These are phyloP conservation scores for Amaranthus tricolor DNA, from an alignment of 179 eudicot genomes.

Conservation along the genomic window DNA sequence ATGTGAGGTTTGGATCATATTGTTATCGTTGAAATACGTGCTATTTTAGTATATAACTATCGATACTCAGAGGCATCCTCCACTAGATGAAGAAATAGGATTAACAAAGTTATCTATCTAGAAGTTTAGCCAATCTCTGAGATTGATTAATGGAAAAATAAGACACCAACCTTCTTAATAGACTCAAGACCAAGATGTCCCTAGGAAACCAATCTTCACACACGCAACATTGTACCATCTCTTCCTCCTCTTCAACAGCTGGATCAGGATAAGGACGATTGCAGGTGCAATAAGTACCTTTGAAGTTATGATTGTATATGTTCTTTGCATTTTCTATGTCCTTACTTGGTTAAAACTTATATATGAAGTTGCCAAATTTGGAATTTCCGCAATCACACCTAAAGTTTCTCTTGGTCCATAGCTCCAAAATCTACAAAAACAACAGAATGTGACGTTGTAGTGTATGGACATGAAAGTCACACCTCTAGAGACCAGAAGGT, in stretches of 20 bases:
- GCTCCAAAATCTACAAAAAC: slow-evolving; percentile 63
- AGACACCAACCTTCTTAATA: slow-evolving; percentile 57
- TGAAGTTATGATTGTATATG: slow-evolving; percentile 84
- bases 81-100: too few species aligned
- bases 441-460: background rate
- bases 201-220: slow-evolving; percentile 99
- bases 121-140: too few species aligned
- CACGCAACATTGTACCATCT: slow-evolving; percentile 88
- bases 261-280: slow-evolving; percentile 97
- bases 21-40: too few species aligned
- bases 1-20: too few species aligned
- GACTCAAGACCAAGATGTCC: slow-evolving; percentile 85
- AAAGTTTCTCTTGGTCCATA: slow-evolving; percentile 96
- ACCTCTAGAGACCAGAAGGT: background rate
- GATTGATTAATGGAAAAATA: too few species aligned
- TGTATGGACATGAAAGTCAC: background rate
- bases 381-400: slow-evolving; percentile 98
- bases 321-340: slow-evolving; percentile 80
- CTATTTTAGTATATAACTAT: too few species aligned
- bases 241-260: slow-evolving; percentile 75
- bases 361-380: slow-evolving; percentile 82
- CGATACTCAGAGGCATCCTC: too few species aligned
- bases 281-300: slow-evolving; percentile 87
- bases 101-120: too few species aligned
- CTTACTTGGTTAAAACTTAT: slow-evolving; percentile 79